Evolutionary conservation across 2,329 filamentous ascomycete genomes (phyloP), one percentile per base, ranked within the genome.

Genomic region (Aspergillus ochraceoroseus): DNA sequence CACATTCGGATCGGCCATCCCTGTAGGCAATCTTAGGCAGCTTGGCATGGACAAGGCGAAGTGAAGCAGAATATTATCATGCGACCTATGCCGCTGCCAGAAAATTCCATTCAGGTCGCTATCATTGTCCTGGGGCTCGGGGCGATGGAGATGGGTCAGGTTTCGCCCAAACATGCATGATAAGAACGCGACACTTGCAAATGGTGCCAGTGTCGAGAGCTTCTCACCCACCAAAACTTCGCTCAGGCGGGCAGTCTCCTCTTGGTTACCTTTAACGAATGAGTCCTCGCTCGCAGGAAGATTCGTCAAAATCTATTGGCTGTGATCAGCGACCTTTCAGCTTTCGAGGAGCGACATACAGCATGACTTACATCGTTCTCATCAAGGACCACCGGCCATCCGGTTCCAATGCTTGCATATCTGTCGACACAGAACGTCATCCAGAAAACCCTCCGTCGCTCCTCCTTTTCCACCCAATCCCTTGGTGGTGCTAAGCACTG

Each of bases 381-480:
- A 50, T 96, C 90, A 39, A 96, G 79, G 0, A 78, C 81, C 85
- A 96, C 90, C 1, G 92, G 92, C 92, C 92, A 96, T 5, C 92
- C 92, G 2, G 92, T 96, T 22, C 92, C 92, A 41, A 95, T 92
- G 56, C 88, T 95, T 4, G 88, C 86, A 65, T 95, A 96, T 37
- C 92, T 80, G 58, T 96, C 92, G 48, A 88, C 72, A 53, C 83
- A 87, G 58, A 95, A 96, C 3, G 85, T 79, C 80, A 92, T 83
- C 92, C 92, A 98, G 53, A 96, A 96, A 0, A 88, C 94, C 49
- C 92, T 77, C 37, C 92, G 77, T 51, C 92, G 76, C 62, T 98
- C 92, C 67, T 96, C 92, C 41, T 80, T 77, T 61, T 96, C 92
- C 0, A 86, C 94, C 88, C 88, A 95, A 63, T 98, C 92, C 57